Percentiles rank a stretch among this genome's conserved stretches.
phyloP scores from a whole-genome alignment of 2,329 filamentous ascomycete genomes.

The Botrytis fragariae region DNA sequence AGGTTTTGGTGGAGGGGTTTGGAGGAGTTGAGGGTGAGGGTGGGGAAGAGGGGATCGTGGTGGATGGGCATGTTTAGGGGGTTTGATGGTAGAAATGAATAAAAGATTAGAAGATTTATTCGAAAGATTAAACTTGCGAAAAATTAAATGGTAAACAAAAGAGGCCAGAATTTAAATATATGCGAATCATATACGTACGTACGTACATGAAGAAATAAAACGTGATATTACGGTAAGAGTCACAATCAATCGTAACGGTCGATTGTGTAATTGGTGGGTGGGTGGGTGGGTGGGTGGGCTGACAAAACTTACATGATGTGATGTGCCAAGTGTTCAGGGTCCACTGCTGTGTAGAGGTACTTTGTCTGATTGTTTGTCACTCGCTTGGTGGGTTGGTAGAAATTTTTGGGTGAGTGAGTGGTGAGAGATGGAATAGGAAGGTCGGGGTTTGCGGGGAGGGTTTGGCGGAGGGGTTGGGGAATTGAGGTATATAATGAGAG shows the following conservation, averaged over 20 bases:
- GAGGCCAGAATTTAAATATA: background rate
- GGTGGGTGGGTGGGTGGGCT: background rate
- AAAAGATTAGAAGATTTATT: background rate
- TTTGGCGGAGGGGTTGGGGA: background rate
- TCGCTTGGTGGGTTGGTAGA: background rate
- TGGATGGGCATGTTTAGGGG: background rate
- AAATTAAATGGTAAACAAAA: background rate
- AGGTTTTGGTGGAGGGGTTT: background rate
- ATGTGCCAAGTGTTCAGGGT: constrained; percentile 6
- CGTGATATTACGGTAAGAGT: background rate
- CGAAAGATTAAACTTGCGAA: background rate
- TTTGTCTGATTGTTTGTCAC: background rate
- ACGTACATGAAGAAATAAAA: background rate
- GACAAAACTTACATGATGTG: background rate
- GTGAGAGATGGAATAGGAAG: background rate
- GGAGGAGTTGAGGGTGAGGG: background rate
- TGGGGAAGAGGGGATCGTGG: background rate
- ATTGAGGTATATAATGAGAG: background rate
- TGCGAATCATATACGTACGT: background rate
- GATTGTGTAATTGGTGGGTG: background rate
- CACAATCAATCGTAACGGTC: background rate
- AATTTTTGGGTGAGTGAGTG: background rate
- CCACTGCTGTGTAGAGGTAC: background rate
- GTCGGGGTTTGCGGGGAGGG: background rate
- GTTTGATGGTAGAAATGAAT: background rate